Evolutionary conservation across 2,329 filamentous ascomycete genomes (phyloP), one percentile per base, ranked within the genome.

Genomic region (Pleomassaria siparia): DNA sequence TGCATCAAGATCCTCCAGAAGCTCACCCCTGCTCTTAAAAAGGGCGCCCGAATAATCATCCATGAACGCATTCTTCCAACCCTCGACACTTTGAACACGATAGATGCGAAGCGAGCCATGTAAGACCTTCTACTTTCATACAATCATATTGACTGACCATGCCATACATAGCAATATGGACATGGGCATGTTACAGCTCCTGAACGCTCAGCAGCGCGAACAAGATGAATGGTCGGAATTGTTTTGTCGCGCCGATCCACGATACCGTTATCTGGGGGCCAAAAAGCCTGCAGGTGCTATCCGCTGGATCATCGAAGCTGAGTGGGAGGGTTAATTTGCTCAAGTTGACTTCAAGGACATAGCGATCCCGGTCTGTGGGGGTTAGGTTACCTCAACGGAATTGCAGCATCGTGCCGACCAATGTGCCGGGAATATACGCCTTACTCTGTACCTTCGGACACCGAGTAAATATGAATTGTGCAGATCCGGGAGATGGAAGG

Each of bases 151-250:
- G 12, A 26, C 42, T 46, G 26, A 53, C 37, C 1, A 47, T 32
- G 16, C 13, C n/a, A 26, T 15, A 58, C n/a, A 26, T 15, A 58
- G 53, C 33, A 51, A 48, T n/a, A 55, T 55, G 48, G 55, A 58
- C 28, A 52, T 55, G 15, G 47, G 43, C 12, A 58, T 58, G 53
- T 15, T 53, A 9, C 50, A 55, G 24, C 53, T 58, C 26, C 40
- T 53, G 35, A 58, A 58, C 37, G 45, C 55, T 4, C 39, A 50
- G 36, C 52, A 58, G 29, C 45, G 55, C 3, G 43, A 50, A 21
- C 6, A 42, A 24, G 39, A 50, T 36, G 51, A 56, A 46, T 56
- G 51, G 51, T 22, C 16, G 11, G 44, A 46, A 35, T 40, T 54
- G n/a, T 53, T 56, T 42, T 30, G 36, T 7, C 33, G 45, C 11